phyloP scores from a whole-genome alignment of 495 filamentous ascomycete species.

The Xylaria grammica region DNA sequence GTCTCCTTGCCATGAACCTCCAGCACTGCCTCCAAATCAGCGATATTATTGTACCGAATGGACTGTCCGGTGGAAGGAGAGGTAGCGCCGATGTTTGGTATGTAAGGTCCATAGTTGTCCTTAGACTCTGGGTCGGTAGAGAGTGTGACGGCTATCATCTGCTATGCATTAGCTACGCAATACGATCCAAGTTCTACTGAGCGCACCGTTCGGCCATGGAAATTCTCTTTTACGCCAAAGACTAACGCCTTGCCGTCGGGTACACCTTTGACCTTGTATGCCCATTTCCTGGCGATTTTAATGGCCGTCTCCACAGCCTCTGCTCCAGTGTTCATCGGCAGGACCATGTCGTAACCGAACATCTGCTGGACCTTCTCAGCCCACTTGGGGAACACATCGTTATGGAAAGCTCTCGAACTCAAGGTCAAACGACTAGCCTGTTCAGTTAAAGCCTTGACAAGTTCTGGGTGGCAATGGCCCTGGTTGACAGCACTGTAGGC shows the following conservation, averaged over 20 bases:
- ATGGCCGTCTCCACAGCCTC: constrained; percentile 98
- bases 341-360: constrained; percentile 97
- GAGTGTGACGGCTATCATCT: constrained; percentile 95
- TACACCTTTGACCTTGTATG: constrained; percentile 95
- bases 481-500: constrained; percentile 99
- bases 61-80: constrained; percentile 77
- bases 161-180: constrained; percentile 33
- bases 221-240: constrained; percentile 87
- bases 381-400: constrained; percentile 97
- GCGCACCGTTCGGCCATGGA: constrained; percentile 92
- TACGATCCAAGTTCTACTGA: background rate
- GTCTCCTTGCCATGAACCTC: constrained; percentile 81
- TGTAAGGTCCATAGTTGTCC: constrained; percentile 95
- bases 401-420: constrained; percentile 96
- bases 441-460: constrained; percentile 85
- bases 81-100: constrained; percentile 82
- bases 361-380: constrained; percentile 84
- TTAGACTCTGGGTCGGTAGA: constrained; percentile 93
- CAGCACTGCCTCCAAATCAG: constrained; percentile 78
- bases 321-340: constrained; percentile 99
- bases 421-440: constrained; percentile 91
- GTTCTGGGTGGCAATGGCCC: constrained; percentile 96
- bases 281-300: constrained; percentile 99
- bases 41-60: constrained; percentile 85
- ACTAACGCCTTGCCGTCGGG: constrained; percentile 83